Base-by-base conservation (phyloP, 768 basidiomycete species). In the Phanerochaete carnosa region DNA sequence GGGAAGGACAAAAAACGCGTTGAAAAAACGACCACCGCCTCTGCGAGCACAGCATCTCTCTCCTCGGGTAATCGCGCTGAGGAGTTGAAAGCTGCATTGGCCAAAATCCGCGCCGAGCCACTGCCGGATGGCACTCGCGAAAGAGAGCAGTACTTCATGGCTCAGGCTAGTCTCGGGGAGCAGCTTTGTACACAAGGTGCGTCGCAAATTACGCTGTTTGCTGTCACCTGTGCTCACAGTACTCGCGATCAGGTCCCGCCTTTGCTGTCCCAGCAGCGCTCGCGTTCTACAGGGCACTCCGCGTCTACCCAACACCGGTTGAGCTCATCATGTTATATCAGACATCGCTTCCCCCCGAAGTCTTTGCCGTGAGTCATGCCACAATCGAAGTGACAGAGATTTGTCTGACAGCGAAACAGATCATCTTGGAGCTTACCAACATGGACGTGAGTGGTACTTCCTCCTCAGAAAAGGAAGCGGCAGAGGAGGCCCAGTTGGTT, bases 321-420 rank as follows among this genome's bases (percentile, higher is more conserved):
- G 97, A 98, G 74, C 85, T 98, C 66, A 89, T 99, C 68, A 85
- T 90, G 73, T 95, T 98, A 63, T 96, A 97, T 69, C 88, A 98
- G 76, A 90, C 90, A 75, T 95, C 94, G 33, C 86, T 96, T 30
- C 90, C 93, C 2, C 82, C 84, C 28, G 80, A 86, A 37, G 79
- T 94, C 52, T 93, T 94, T 77, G 90, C 92, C 77, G 89, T 88
- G 58, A 32, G 76, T 73, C 7, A 13, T 23, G 3, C 11, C 19
- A 19, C 33, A 7, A 15, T 7, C 15, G 7, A 7, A 7, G 15
- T 35, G 33, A 13, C 33, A 35, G 33, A 6, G 7, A 35, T 19
- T 43, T 8, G 4, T 43, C 19, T 4, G 4, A 43, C 11, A 43
- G 8, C 13, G 5, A 5, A 1, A 1, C 63, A 88, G 85, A 75